phyloP scores from a whole-genome alignment of 1,284 basidiomycete genomes.

The Phylloboletellus chloephorus region DNA sequence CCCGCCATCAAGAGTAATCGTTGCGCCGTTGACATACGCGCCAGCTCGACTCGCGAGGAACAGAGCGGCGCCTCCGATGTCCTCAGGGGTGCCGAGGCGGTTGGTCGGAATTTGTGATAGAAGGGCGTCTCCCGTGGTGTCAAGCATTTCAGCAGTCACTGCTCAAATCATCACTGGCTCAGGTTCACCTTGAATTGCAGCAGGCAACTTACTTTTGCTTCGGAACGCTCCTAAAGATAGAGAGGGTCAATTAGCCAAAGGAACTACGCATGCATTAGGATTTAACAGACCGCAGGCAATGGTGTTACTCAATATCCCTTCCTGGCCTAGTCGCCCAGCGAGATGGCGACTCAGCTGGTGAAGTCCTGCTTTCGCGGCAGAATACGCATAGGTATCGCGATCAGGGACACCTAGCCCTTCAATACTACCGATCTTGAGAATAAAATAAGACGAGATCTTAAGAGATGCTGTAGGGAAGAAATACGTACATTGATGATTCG shows the following conservation, averaged over 20 bases:
- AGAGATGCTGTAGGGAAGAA: neutral
- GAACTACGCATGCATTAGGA: neutral
- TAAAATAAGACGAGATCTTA: neutral
- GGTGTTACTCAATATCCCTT: constrained; percentile 63
- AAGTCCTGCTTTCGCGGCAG: constrained; percentile 58
- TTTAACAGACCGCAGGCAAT: constrained; percentile 54
- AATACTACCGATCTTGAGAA: constrained; percentile 56
- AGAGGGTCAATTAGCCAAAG: neutral
- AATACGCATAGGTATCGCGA: constrained; percentile 67
- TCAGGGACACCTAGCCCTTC: constrained; percentile 51
- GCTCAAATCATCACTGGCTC: constrained; percentile 1
- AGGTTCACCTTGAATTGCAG: neutral
- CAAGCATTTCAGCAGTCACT: constrained; percentile 62
- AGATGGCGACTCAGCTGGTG: constrained; percentile 62
- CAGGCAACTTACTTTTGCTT: constrained; percentile 42
- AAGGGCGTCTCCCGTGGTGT: constrained; percentile 44
- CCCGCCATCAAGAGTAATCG: constrained; percentile 58
- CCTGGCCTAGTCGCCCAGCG: constrained; percentile 53
- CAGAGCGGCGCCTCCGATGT: constrained; percentile 57
- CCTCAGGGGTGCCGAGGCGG: constrained; percentile 58
- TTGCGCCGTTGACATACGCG: constrained; percentile 59
- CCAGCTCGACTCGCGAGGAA: constrained; percentile 59
- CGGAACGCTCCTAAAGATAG: constrained; percentile 39
- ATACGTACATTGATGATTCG: constrained; percentile 61
- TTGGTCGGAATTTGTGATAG: constrained; percentile 44